Conservation (phyloP, 78 protist species). For the Dictyostelium discoideum region DNA sequence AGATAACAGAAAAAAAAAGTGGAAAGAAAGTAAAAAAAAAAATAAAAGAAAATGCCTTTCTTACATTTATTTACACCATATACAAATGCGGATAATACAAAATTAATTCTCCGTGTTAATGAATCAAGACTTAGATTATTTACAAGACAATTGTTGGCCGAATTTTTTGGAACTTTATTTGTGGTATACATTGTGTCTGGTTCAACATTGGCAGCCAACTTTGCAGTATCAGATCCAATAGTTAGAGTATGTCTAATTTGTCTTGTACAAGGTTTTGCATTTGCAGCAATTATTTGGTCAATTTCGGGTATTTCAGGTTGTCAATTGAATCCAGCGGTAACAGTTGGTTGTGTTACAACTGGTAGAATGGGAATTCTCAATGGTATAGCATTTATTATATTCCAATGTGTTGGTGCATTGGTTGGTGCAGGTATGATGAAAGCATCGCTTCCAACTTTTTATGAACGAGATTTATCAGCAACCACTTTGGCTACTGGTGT, state of each 20-base stretch:
- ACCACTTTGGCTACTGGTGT: conserved; percentile 18
- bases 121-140: conserved; percentile 29
- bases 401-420: conserved; percentile 79
- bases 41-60: conserved; percentile 28
- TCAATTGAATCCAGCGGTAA: conserved; percentile 79
- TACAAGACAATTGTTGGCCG: conserved; percentile 45
- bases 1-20: neutral
- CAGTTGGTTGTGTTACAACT: conserved; percentile 48
- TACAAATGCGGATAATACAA: conserved; percentile 48
- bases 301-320: conserved; percentile 74
- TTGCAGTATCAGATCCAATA: neutral
- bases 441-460: conserved; percentile 41
- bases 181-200: conserved; percentile 19
- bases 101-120: conserved; percentile 47
- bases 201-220: conserved; percentile 14
- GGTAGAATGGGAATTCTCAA: conserved; percentile 73
- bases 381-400: conserved; percentile 54
- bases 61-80: conserved; percentile 59
- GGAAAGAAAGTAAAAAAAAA: neutral
- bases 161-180: conserved; percentile 64
- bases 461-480: conserved; percentile 54
- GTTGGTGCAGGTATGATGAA: conserved; percentile 70
- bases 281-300: conserved; percentile 61
- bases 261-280: conserved; percentile 43
- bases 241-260: conserved; percentile 1